Percentiles rank a stretch among this genome's conserved stretches.
Conservation (phyloP, 345 rosid species). For the Boechera stricta region DNA sequence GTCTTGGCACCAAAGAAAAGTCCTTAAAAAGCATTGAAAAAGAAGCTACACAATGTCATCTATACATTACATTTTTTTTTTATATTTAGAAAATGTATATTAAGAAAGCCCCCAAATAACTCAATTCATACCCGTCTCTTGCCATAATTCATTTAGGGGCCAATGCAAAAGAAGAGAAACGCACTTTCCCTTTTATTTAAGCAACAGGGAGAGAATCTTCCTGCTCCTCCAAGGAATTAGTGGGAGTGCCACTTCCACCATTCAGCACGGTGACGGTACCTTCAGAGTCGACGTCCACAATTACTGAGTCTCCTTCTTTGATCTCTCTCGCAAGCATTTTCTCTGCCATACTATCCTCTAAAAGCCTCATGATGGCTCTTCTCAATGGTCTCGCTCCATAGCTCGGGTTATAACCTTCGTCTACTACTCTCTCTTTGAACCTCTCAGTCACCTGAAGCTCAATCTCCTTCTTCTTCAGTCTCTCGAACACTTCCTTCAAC, state of each 20-base stretch:
- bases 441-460: constrained; percentile 56
- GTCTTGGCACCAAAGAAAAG: constrained; percentile 21
- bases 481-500: constrained; percentile 53
- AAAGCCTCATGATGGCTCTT: constrained; percentile 60
- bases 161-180: constrained; percentile 37
- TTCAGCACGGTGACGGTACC: constrained; percentile 65
- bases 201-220: constrained; percentile 60
- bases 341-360: constrained; percentile 67
- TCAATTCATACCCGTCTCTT: constrained; percentile 26
- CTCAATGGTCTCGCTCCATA: constrained; percentile 75
- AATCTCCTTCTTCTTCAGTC: constrained; percentile 57
- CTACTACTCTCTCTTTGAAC: constrained; percentile 54
- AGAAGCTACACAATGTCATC: constrained; percentile 44
- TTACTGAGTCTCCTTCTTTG: constrained; percentile 58
- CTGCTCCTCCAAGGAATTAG: constrained; percentile 60
- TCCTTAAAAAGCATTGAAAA: constrained; percentile 39
- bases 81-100: constrained; percentile 31
- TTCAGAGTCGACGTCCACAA: constrained; percentile 53
- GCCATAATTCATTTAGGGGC: constrained; percentile 34
- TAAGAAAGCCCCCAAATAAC: constrained; percentile 28
- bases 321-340: constrained; percentile 56
- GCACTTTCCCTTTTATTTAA: constrained; percentile 34
- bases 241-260: constrained; percentile 81
- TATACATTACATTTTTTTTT: constrained; percentile 43
- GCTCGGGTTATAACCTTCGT: constrained; percentile 61